Evolutionary conservation across 768 basidiomycete species (phyloP).

Genomic region (Trametes cinnabarina): DNA sequence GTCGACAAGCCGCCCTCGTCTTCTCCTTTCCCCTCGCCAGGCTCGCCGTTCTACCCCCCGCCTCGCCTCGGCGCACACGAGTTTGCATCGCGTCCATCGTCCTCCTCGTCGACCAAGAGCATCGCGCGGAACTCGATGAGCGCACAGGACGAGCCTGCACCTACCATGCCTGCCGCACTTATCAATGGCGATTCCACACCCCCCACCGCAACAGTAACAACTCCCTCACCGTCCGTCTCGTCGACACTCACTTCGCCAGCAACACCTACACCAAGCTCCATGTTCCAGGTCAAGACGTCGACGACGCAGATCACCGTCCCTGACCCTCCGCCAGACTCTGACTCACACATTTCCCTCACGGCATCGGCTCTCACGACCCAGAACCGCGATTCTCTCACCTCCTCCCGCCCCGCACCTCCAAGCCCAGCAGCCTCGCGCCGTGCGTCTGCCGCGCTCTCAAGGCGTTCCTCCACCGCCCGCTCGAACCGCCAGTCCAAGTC

Average conservation of each 20-base stretch:
- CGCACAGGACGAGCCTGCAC: not conserved
- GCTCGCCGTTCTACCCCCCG: constrained; percentile 66
- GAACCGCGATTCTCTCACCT: constrained; percentile 37
- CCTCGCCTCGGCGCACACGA: constrained; percentile 67
- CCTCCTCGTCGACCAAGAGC: constrained; percentile 15
- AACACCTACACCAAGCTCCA: constrained; percentile 20
- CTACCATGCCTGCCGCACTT: constrained; percentile 2
- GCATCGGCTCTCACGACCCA: constrained; percentile 33
- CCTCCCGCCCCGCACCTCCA: constrained; percentile 59
- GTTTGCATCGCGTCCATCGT: constrained; percentile 51
- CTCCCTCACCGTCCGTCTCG: constrained; percentile 5
- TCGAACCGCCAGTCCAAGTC: constrained; percentile 36
- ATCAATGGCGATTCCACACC: constrained; percentile 11
- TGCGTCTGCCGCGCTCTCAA: constrained; percentile 34
- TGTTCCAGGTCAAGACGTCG: constrained; percentile 19
- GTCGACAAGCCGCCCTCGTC: constrained; percentile 44
- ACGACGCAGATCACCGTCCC: constrained; percentile 25
- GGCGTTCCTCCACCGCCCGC: constrained; percentile 32
- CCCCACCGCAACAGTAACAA: constrained; percentile 8
- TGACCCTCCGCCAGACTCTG: constrained; percentile 18
- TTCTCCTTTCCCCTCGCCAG: constrained; percentile 59
- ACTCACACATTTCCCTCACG: constrained; percentile 10
- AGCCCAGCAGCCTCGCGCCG: constrained; percentile 55
- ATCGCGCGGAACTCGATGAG: constrained; percentile 21
- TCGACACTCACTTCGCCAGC: constrained; percentile 19